Base-by-base conservation (phyloP, 495 filamentous ascomycete species). In the Aspergillus cavernicola region DNA sequence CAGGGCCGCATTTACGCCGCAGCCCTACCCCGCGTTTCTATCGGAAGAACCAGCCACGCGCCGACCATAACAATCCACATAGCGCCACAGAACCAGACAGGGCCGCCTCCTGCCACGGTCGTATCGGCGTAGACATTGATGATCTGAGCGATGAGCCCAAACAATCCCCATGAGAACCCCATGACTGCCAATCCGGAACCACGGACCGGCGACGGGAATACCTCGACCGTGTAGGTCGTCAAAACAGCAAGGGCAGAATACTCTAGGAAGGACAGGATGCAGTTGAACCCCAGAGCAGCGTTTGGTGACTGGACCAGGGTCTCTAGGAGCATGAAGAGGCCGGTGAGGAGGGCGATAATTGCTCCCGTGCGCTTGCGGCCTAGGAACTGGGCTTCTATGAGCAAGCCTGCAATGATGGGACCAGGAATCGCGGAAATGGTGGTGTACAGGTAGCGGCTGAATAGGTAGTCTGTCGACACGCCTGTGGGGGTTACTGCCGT, bases 321-420 rank as follows among this genome's bases (percentile, higher is more conserved):
- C 64, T 77, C 80, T 35, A 72, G 66, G 56, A 78, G 80, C 6
- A 81, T 57, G 24, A 83, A 62, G 20, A 84, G 62, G 10, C 71
- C 79, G 0, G 73, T 83, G 41, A 83, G 54, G 11, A 80, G 18
- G 3, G 76, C 76, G 12, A 76, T 60, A 12, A 68, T 49, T 13
- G 71, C 78, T 58, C 82, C 76, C 0, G 79, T 83, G 50, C 78
- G 73, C 57, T 77, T 80, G 9, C 81, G 73, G 16, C 81, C 81
- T 28, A 83, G 58, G 32, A 72, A 74, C 33, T 68, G 70, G 43
- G 77, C 52, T 32, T 82, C 73, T 38, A 84, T 73, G 4, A 68
- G 66, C 20, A 58, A 67, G 44, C 67, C 69, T n/a, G 66, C 78
- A 18, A 81, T 49, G 23, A 83, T 64, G 8, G 72, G 71, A 2